Evolutionary conservation across 2,329 filamentous ascomycete genomes (phyloP), one percentile per base, ranked within the genome.

Genomic region (Calonectria crousiana): DNA sequence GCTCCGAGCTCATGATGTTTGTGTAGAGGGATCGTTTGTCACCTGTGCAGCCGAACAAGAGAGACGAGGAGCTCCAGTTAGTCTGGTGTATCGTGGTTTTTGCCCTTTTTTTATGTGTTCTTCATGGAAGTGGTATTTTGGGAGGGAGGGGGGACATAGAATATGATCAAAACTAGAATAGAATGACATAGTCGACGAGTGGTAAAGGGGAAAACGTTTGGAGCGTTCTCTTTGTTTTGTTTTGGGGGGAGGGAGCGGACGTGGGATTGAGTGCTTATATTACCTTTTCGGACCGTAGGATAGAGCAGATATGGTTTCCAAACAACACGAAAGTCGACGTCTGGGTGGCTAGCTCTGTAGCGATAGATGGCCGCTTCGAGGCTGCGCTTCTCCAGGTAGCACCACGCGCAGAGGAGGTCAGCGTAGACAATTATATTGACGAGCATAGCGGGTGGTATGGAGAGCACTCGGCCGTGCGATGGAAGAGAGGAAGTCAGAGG

Each of bases 341-440:
- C 84, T 0, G 87, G 87, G 73, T 89, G 83, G 18, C 76, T 77
- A 5, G 80, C 75, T 69, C 81, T 82, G 79, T 87, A 89, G 8
- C 79, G 76, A 28, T 82, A 79, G 74, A 90, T 88, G 69, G 89
- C 88, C 16, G 74, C 76, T 72, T 89, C 85, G 67, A 90, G 84
- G 69, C 84, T 86, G 71, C 83, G 86, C 75, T 88, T 85, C 72
- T 86, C 85, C 73, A 90, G 83, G 77, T 88, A 90, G 77, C 87
- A 89, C 84, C 88, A 90, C 5, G 89, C 88, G 72, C 89, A 91
- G 47, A 89, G 82, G 9, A 88, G 84, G 79, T 90, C 89, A 47
- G 87, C 82, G 76, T 89, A 87, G 58, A 89, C 82, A 62, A 89
- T 86, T 73, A 90, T 85, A 9, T 77, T 71, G 60, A 81, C 71